Percentiles rank a stretch among this genome's conserved stretches.
Evolutionary conservation across 495 filamentous ascomycete genomes (phyloP).

Genomic region (Penicillium steckii): DNA sequence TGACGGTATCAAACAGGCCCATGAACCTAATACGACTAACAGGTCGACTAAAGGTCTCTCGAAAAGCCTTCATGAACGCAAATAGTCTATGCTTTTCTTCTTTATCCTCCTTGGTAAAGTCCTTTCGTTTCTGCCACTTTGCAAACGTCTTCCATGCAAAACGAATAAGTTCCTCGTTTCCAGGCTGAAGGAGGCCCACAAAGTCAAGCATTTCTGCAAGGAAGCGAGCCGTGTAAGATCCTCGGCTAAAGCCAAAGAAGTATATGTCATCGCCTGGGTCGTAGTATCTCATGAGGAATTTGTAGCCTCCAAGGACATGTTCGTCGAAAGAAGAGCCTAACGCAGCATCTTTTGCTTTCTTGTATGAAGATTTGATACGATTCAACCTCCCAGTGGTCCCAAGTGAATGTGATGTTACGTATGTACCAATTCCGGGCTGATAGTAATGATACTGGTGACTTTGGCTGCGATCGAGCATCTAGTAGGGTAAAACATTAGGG

Average conservation of each 20-base stretch:
- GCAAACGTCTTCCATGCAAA: slow-evolving; percentile 88
- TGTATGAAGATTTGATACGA: slow-evolving; percentile 67
- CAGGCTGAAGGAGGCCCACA: slow-evolving; percentile 70
- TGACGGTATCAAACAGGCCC: slow-evolving; percentile 57
- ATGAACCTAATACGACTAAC: slow-evolving; percentile 59
- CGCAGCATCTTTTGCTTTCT: slow-evolving; percentile 78
- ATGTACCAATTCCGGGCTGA: slow-evolving; percentile 77
- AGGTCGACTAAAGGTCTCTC: slow-evolving; percentile 79
- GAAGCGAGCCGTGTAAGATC: slow-evolving; percentile 80
- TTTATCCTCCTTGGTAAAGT: slow-evolving; percentile 50
- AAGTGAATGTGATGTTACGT: slow-evolving; percentile 63
- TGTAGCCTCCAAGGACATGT: slow-evolving; percentile 79
- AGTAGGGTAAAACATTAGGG: not conserved
- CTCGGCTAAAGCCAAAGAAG: slow-evolving; percentile 80
- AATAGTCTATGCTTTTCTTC: slow-evolving; percentile 64
- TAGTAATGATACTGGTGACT: slow-evolving; percentile 41
- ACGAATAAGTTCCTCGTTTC: slow-evolving; percentile 81
- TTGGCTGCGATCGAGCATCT: slow-evolving; percentile 55
- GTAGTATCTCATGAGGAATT: slow-evolving; percentile 85
- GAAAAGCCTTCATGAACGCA: slow-evolving; percentile 73
- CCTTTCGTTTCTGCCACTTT: slow-evolving; percentile 71
- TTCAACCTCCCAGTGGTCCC: slow-evolving; percentile 60
- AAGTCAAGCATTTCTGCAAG: slow-evolving; percentile 83
- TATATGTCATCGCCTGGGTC: slow-evolving; percentile 71
- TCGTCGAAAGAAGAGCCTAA: slow-evolving; percentile 78